These are phyloP conservation scores for Amanita muscaria DNA, from an alignment of 768 basidiomycete genomes.

Conservation along the genomic window DNA sequence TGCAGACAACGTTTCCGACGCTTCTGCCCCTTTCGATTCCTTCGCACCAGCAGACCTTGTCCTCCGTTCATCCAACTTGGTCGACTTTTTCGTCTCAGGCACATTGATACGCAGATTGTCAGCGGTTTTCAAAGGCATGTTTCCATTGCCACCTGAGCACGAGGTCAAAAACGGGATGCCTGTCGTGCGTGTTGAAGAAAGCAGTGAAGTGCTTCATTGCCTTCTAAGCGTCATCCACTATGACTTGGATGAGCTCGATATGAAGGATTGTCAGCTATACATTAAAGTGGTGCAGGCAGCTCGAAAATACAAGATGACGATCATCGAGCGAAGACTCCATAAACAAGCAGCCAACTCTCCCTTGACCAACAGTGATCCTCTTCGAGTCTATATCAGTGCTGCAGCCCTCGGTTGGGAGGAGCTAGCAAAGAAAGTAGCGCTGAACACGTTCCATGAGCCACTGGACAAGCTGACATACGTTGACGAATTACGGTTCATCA, in stretches of 20 bases:
- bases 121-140: background rate
- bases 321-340: background rate
- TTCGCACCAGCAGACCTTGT: conserved; percentile 8
- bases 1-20: too few relatives aligned
- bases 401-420: background rate
- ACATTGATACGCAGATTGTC: background rate
- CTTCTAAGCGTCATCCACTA: conserved; percentile 2
- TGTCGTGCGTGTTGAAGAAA: background rate
- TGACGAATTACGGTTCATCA: background rate
- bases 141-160: background rate
- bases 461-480: background rate
- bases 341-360: background rate
- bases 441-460: background rate
- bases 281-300: background rate
- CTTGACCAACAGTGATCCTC: background rate
- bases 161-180: background rate
- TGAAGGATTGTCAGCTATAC: background rate
- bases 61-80: conserved; percentile 19
- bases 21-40: too few relatives aligned
- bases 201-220: background rate
- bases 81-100: conserved; percentile 18
- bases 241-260: background rate
- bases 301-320: background rate
- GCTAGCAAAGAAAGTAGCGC: background rate
- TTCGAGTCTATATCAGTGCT: background rate